phyloP scores from a whole-genome alignment of 331 rosid species.

The Pyrus hybrid region DNA sequence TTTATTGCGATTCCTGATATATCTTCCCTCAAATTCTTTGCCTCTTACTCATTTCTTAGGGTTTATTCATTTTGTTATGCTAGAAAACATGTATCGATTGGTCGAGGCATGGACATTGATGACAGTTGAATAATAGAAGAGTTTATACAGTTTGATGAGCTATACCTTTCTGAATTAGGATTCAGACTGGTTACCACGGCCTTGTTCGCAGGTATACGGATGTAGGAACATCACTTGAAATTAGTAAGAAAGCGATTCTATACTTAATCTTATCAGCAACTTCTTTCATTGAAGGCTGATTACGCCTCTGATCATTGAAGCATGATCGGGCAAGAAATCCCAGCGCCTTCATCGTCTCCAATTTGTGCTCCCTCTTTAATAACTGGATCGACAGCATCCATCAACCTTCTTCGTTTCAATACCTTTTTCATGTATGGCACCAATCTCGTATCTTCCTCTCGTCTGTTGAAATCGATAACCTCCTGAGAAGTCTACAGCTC shows the following conservation, averaged over 20 bases:
- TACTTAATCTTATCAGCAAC: constrained; percentile 15
- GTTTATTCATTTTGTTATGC: too few relatives aligned
- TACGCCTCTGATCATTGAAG: constrained; percentile 17
- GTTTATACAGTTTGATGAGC: neutral
- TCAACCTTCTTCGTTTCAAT: constrained; percentile 5
- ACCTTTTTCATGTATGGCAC: constrained; percentile 3
- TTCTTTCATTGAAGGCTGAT: constrained; percentile 15
- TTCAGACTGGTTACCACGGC: neutral
- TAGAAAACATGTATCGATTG: too few relatives aligned
- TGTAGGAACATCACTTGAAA: neutral
- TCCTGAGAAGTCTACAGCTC: constrained; percentile 15
- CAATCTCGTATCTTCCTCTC: constrained; percentile 12
- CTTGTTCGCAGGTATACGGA: neutral
- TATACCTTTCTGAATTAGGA: neutral
- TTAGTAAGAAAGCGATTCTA: neutral
- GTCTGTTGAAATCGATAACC: constrained; percentile 12
- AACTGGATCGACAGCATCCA: constrained; percentile 4
- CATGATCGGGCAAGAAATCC: constrained; percentile 9
- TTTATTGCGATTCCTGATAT: neutral
- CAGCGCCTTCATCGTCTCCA: constrained; percentile 8
- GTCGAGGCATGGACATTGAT: neutral
- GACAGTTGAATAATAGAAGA: neutral
- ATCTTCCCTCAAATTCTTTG: neutral
- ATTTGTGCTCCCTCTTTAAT: neutral
- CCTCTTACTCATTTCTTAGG: neutral